Evolutionary conservation across 129 eudicot genomes (phyloP), one percentile per base, ranked within the genome.

Genomic region (Centrapalus pauciflorus): DNA sequence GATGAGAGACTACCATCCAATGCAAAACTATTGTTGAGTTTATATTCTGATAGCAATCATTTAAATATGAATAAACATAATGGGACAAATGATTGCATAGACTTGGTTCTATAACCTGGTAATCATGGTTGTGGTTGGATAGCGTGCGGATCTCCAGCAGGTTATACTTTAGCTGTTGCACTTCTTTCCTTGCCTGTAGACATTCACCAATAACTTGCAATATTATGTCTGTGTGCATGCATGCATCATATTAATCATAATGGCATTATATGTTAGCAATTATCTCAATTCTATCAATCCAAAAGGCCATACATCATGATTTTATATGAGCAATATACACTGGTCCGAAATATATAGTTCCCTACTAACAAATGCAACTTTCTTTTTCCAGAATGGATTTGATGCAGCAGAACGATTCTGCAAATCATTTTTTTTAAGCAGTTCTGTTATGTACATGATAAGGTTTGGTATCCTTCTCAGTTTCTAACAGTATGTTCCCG

Each of bases 361-460:
- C 17, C 50, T 35, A 9, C 59, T 62, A 45, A 41, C 55, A 25
- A 58, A 59, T 55, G 10, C 24, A 23, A 63, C 20, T 62, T 30
- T 60, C 26, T 72, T 34, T 37, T 72, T 70, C 76, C 86, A 93
- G 98, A 75, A 66, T 66, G 98, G 98, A 81, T 78, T 64, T 24
- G 82, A 65, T 45, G 89, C 91, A 65, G 98, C 98, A 33, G 91
- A 92, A 73, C 64, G 74, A 46, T 92, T 92, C 69, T 92, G 98
- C 71, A 79, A 81, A 55, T 79, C 96, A 50, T 69, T 88, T 81
- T 92, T 76, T 61, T 70, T 92, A 69, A 88, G 96, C 90, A 88
- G 95, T 80, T 92, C 96, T 13, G 98, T 92, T 37, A 85, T 92
- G 98, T 78, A 85, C 84, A 92, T 82, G 95, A 92, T 92, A 83